Conservation (phyloP, 2,329 filamentous ascomycete genomes). For the Gnomoniopsis smithogilvyi region DNA sequence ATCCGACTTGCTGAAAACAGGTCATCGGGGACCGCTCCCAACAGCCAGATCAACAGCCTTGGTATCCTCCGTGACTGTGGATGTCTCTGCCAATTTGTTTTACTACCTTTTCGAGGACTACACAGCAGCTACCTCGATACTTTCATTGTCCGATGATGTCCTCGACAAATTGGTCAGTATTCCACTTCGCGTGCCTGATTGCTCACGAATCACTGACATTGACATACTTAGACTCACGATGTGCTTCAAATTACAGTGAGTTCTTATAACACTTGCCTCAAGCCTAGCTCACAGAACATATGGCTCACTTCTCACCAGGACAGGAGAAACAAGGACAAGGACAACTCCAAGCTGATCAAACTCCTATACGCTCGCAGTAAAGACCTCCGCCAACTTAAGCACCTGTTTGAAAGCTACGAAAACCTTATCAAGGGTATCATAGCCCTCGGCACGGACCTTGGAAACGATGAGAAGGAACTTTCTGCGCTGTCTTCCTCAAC, state of each 20-base stretch:
- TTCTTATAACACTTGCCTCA: neutral
- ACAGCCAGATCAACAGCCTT: neutral
- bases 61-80: conserved; percentile 32
- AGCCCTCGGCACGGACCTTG: conserved; percentile 37
- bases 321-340: conserved; percentile 28
- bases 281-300: neutral
- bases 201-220: neutral
- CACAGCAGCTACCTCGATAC: conserved; percentile 53
- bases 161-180: conserved; percentile 47
- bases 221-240: conserved; percentile 27
- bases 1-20: conserved; percentile 22
- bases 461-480: conserved; percentile 9
- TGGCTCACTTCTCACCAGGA: conserved; percentile 12
- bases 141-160: conserved; percentile 43
- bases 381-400: conserved; percentile 57
- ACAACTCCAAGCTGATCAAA: conserved; percentile 52
- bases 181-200: neutral
- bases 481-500: neutral
- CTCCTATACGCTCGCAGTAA: conserved; percentile 57
- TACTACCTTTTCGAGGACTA: conserved; percentile 69
- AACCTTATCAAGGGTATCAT: conserved; percentile 57
- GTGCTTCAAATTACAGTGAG: conserved; percentile 34
- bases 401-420: conserved; percentile 59
- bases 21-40: neutral
- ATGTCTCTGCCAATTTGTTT: conserved; percentile 59